Conservation (phyloP, 371 early-diverging fungal species). For the Syncephalis plumigaleata region DNA sequence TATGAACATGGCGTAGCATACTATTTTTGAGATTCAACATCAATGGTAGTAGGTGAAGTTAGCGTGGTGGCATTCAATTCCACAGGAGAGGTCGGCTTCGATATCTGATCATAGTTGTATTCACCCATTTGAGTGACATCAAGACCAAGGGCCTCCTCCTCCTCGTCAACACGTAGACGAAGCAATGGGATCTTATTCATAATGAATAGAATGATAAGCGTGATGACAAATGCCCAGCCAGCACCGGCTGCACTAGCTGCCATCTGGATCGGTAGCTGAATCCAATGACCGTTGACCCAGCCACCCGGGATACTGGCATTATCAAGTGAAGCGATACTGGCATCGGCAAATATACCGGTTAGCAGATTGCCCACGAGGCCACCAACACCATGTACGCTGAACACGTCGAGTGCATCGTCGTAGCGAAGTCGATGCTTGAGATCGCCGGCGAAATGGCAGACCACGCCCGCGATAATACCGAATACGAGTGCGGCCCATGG, state of each 20-base stretch:
- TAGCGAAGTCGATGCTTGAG: slow-evolving; percentile 63
- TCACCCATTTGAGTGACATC: slow-evolving; percentile 59
- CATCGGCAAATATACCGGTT: slow-evolving; percentile 81
- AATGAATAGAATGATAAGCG: slow-evolving; percentile 50
- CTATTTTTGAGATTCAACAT: no score
- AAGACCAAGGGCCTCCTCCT: slow-evolving; percentile 51
- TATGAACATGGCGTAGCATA: no score
- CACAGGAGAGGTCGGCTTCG: no score
- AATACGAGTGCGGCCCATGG: slow-evolving; percentile 65
- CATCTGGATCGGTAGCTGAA: slow-evolving; percentile 64
- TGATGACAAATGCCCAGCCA: slow-evolving; percentile 60
- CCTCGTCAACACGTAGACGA: slow-evolving; percentile 46
- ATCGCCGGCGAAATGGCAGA: slow-evolving; percentile 57
- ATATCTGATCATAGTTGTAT: no score
- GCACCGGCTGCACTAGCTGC: slow-evolving; percentile 56
- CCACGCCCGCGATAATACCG: slow-evolving; percentile 50
- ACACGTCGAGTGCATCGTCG: slow-evolving; percentile 83
- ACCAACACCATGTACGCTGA: slow-evolving; percentile 81
- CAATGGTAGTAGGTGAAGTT: no score
- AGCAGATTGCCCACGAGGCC: slow-evolving; percentile 71
- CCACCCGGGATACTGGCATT: slow-evolving; percentile 46
- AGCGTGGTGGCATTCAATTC: no score
- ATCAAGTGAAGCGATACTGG: slow-evolving; percentile 46
- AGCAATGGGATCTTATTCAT: slow-evolving; percentile 69
- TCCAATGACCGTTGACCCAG: slow-evolving; percentile 63